Evolutionary conservation across 192 early-diverging fungal species (phyloP).

Genomic region (Backusella luteola): DNA sequence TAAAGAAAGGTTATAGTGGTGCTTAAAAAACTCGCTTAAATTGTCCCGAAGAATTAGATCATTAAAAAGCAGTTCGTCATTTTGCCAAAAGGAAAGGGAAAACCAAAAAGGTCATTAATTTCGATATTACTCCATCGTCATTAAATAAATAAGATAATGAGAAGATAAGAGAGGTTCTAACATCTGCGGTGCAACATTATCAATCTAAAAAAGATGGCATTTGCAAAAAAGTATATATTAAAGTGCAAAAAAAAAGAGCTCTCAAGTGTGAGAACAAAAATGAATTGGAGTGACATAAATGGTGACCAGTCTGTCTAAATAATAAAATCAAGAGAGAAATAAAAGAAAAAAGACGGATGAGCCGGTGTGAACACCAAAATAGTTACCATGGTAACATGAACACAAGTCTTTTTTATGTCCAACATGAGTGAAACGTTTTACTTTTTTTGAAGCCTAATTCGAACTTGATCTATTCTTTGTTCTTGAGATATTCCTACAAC

Average conservation of each 20-base stretch:
- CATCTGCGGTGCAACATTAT: not conserved
- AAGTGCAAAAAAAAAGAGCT: not conserved
- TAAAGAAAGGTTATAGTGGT: not conserved
- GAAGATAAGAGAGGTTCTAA: not conserved
- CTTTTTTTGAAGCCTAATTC: not conserved
- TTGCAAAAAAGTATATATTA: not conserved
- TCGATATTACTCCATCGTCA: not conserved
- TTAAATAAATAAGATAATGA: not conserved
- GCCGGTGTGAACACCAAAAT: not conserved
- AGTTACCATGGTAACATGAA: not conserved
- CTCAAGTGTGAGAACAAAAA: conserved; percentile 1
- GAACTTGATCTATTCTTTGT: not conserved
- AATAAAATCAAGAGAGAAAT: not conserved
- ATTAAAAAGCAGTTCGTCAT: not conserved
- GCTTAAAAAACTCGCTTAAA: not conserved
- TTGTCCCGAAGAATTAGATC: not conserved
- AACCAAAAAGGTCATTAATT: not conserved
- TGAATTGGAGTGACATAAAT: not conserved
- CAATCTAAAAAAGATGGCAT: not conserved
- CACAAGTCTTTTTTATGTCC: not conserved
- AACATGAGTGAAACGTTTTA: not conserved
- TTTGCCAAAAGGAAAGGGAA: not conserved
- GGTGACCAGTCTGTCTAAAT: not conserved
- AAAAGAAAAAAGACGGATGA: not conserved
- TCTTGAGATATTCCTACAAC: not conserved